Evolutionary conservation across 331 rosid genomes (phyloP), one percentile per base, ranked within the genome.

Genomic region (Ulmus americana): DNA sequence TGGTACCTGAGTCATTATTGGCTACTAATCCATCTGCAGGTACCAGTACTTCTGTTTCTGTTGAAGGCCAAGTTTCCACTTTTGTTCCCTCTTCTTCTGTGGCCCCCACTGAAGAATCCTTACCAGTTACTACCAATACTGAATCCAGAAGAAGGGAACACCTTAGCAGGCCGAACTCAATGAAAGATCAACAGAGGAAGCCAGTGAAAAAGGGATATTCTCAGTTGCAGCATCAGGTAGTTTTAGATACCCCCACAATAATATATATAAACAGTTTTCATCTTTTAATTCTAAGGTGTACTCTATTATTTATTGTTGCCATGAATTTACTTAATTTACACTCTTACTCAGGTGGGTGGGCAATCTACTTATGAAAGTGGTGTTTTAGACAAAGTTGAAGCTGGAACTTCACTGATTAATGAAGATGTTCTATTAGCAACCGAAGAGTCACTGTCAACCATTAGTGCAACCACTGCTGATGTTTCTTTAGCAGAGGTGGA

Each of bases 181-280:
- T 77, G 39, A 81, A 79, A 71, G 92, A 91, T 69, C 77, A 81
- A 75, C 84, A 79, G 79, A 87, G 77, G 64, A 82, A 81, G 57
- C n/a, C 73, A 35, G 76, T 68, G 65, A 84, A 71, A 78, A 80
- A 80, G 77, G 96, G 80, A 45, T 13, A 7, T 65, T 15, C 14
- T 12, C 85, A 81, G 70, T 48, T 71, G 15, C 81, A 61, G 58
- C 74, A 77, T 70, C 85, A 88, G 94, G 97, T 91, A 80, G 65
- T 74, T 57, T 65, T 40, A 55, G 50, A 65, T 66, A 5, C 62
- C 9, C 35, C 14, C 13, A 15, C n/a, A 56, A 5, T 43, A 16
- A 28, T 28, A 28, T 28, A 28, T 28, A 28, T 28, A 28, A 28
- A 28, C 35, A 28, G 4, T 28, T 28, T 28, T 40, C 13, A 48